Evolutionary conservation across 805 yeast species (phyloP).

Genomic region (Yarrowia keelungensis): DNA sequence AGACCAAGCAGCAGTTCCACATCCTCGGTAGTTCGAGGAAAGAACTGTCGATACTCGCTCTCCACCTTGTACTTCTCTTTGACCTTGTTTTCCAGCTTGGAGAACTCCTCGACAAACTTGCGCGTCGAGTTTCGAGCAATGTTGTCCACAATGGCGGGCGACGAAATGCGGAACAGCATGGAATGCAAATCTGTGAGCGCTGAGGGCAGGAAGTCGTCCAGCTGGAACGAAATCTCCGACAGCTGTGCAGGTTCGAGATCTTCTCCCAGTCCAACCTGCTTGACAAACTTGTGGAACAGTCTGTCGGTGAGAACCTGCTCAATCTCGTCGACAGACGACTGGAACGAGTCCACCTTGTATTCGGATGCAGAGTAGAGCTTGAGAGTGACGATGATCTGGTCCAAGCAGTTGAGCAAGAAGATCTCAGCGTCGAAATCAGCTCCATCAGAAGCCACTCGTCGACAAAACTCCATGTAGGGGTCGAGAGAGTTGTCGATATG

Average conservation of each 20-base stretch:
- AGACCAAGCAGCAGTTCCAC: constrained; percentile 45
- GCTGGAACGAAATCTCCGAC: constrained; percentile 41
- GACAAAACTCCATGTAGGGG: constrained; percentile 48
- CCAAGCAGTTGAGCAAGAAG: constrained; percentile 50
- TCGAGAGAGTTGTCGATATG: constrained; percentile 49
- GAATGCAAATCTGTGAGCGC: constrained; percentile 48
- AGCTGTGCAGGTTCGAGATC: constrained; percentile 40
- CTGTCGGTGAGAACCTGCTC: constrained; percentile 45
- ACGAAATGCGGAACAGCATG: constrained; percentile 46
- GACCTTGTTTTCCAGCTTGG: constrained; percentile 46
- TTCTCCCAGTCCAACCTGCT: constrained; percentile 23
- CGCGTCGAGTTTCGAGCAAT: constrained; percentile 48
- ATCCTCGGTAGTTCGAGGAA: constrained; percentile 48
- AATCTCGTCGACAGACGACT: constrained; percentile 45
- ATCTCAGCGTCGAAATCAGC: constrained; percentile 45
- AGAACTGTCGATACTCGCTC: constrained; percentile 41
- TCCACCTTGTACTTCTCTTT: constrained; percentile 44
- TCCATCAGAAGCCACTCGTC: constrained; percentile 45
- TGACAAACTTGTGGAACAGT: constrained; percentile 42
- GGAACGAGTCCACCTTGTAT: constrained; percentile 47
- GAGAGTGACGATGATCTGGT: constrained; percentile 47
- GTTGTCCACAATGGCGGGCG: constrained; percentile 49
- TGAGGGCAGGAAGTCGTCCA: constrained; percentile 51
- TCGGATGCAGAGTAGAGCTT: constrained; percentile 47
- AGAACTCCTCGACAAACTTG: constrained; percentile 48